Conservation (phyloP, 1,284 basidiomycete species). For the Tilletia caries region DNA sequence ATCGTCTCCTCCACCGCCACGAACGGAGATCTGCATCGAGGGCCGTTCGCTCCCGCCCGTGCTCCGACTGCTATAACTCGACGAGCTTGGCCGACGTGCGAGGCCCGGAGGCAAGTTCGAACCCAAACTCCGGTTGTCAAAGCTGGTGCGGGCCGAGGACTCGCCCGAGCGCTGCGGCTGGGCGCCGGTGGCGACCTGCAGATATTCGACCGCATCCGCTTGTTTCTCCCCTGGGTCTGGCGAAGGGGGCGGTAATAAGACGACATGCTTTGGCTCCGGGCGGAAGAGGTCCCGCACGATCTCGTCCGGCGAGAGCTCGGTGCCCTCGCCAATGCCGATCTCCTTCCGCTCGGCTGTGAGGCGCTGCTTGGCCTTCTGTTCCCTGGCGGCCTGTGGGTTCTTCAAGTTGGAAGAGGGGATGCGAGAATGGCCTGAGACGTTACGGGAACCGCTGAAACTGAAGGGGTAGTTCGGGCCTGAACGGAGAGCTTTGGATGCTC, state of each 20-base stretch:
- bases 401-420: not conserved
- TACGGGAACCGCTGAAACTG: not conserved
- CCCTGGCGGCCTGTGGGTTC: not conserved
- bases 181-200: not conserved
- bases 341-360: not conserved
- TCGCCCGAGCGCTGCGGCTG: not conserved
- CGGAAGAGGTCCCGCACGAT: conserved; percentile 9
- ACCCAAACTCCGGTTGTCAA: not conserved
- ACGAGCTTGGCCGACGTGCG: not conserved
- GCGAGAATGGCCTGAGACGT: not conserved
- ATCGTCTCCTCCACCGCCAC: not conserved
- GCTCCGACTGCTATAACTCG: not conserved
- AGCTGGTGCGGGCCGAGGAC: not conserved
- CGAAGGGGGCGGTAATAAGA: too few species aligned
- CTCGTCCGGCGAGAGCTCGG: conserved; percentile 7
- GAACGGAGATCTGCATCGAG: not conserved
- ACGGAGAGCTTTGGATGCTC: not conserved
- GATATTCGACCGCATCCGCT: not conserved
- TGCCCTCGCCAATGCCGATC: conserved; percentile 1
- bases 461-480: not conserved
- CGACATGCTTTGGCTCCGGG: not conserved
- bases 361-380: conserved; percentile 1
- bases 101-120: not conserved
- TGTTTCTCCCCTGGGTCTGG: too few species aligned
- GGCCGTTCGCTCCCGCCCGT: not conserved